Evolutionary conservation across 2,329 filamentous ascomycete species (phyloP).

Genomic region (Pseudocercospora macadamiae): DNA sequence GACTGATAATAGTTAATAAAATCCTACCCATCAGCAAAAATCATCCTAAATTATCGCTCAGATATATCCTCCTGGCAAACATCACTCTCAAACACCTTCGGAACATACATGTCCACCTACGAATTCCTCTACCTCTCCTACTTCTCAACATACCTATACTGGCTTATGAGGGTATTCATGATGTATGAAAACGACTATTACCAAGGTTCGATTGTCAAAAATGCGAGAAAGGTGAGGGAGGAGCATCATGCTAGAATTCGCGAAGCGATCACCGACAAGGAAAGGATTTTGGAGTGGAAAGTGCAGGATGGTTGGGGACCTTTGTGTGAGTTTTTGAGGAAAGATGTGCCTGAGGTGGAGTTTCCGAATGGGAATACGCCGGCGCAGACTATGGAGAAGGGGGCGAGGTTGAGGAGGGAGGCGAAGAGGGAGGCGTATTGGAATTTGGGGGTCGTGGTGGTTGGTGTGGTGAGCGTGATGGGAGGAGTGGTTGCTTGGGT

Average conservation of each 20-base stretch:
- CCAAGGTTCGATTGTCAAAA: not conserved
- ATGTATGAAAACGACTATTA: not conserved
- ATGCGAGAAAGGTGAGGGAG: not conserved
- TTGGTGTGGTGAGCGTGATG: not conserved
- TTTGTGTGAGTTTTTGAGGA: not conserved
- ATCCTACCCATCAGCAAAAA: not conserved
- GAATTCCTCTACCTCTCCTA: not conserved
- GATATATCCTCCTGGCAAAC: not conserved
- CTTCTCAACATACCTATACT: not conserved
- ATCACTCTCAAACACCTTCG: not conserved
- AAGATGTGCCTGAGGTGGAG: not conserved
- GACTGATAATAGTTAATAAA: not conserved
- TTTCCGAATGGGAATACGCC: conserved; percentile 3
- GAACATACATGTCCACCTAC: not conserved
- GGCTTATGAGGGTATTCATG: not conserved
- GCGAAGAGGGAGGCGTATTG: not conserved
- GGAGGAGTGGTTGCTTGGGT: too few species aligned
- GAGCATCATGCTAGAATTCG: not conserved
- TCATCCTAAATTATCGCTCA: not conserved
- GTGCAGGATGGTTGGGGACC: conserved; percentile 5
- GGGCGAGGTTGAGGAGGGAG: not conserved
- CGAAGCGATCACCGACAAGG: not conserved
- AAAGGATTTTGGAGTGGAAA: not conserved
- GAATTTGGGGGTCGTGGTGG: not conserved
- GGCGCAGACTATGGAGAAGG: not conserved